phyloP scores from a whole-genome alignment of 228 moss, liverwort and hornwort species.

The Sphagnum fallax region DNA sequence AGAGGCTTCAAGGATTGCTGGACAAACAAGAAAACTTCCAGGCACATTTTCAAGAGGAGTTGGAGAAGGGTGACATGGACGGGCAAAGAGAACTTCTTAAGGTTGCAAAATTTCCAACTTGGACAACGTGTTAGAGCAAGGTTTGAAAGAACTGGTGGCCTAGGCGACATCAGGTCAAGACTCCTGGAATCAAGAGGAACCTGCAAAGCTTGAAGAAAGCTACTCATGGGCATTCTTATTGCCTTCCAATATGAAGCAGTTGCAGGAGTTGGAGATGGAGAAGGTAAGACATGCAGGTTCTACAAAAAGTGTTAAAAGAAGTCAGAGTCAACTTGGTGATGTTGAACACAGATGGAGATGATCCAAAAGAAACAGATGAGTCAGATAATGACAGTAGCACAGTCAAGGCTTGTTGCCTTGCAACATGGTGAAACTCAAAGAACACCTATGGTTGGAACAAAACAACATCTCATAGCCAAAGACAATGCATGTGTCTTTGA shows the following conservation, averaged over 20 bases:
- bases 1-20: constrained; percentile 33
- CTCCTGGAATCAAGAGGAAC: too few species aligned
- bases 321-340: not conserved
- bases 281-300: constrained; percentile 32
- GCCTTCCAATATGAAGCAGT: not conserved
- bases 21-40: constrained; percentile 32
- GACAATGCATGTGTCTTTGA: too few species aligned
- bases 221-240: too few species aligned
- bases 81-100: constrained; percentile 36
- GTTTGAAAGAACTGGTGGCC: constrained; percentile 5
- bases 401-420: too few species aligned
- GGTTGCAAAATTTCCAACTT: constrained; percentile 22
- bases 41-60: constrained; percentile 27
- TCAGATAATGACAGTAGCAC: too few species aligned
- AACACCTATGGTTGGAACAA: not conserved
- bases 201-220: too few species aligned
- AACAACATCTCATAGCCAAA: too few species aligned
- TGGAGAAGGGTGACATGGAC: constrained; percentile 33
- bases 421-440: not conserved
- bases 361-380: too few species aligned
- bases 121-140: constrained; percentile 26
- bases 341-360: too few species aligned
- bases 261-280: constrained; percentile 40
- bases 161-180: too few species aligned
- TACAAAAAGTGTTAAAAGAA: constrained; percentile 21